A percentile compares a stretch with the other conserved stretches of the same genome.
These are phyloP conservation scores for Piromyces finnis DNA, from an alignment of 192 early-diverging fungal species.

Conservation along the genomic window DNA sequence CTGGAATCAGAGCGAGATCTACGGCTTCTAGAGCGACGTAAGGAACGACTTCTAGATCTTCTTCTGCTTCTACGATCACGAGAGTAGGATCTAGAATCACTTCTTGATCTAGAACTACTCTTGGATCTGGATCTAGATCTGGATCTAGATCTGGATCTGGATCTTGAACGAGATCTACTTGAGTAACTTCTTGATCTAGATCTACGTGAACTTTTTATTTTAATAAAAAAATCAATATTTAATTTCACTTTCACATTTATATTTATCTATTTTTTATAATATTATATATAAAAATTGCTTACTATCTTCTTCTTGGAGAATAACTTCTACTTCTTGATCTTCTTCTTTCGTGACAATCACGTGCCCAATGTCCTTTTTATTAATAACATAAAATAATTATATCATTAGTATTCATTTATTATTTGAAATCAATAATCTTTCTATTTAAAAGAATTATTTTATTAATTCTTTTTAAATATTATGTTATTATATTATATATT, in stretches of 20 bases:
- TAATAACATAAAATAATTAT: too few relatives aligned
- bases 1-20: background rate
- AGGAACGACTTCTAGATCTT: background rate
- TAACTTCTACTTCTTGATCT: background rate
- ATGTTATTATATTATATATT: too few relatives aligned
- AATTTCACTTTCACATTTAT: too few relatives aligned
- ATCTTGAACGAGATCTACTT: background rate
- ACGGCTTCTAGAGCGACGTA: background rate
- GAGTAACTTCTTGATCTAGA: background rate
- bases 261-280: too few relatives aligned
- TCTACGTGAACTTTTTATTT: too few relatives aligned
- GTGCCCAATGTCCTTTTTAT: background rate
- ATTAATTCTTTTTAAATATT: too few relatives aligned
- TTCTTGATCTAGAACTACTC: background rate
- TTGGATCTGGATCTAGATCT: background rate
- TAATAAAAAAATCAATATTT: too few relatives aligned
- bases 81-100: background rate
- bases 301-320: background rate
- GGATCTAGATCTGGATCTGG: background rate
- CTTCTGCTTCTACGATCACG: background rate
- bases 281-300: background rate
- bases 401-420: too few relatives aligned
- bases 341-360: background rate
- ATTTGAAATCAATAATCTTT: too few relatives aligned
- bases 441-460: too few relatives aligned